phyloP scores from a whole-genome alignment of 1,284 basidiomycete species.

The Neonothopanus nambi region DNA sequence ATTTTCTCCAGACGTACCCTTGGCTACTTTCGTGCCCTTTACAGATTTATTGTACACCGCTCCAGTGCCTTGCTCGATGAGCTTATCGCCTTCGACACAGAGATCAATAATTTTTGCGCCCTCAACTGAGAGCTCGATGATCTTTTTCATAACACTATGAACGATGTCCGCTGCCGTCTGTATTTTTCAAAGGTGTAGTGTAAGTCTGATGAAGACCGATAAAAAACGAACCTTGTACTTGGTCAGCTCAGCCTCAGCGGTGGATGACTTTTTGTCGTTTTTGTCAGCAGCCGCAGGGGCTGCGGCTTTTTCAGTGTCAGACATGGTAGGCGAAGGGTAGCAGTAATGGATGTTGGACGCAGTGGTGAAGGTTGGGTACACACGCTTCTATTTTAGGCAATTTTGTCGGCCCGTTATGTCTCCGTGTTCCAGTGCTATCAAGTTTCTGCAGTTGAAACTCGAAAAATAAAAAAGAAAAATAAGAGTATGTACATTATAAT shows the following conservation, averaged over 20 bases:
- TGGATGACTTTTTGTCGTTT: constrained; percentile 52
- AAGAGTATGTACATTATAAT: constrained; percentile 1
- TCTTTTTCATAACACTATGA: constrained; percentile 82
- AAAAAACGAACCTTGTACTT: constrained; percentile 71
- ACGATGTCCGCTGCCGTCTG: constrained; percentile 91
- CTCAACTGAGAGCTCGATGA: constrained; percentile 74
- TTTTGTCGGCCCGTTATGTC: too few species aligned
- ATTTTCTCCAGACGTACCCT: constrained; percentile 57
- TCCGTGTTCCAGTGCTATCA: too few species aligned
- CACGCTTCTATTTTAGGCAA: too few species aligned
- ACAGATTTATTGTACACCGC: constrained; percentile 89
- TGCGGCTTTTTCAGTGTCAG: constrained; percentile 48
- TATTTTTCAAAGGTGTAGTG: constrained; percentile 13
- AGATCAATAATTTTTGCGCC: constrained; percentile 91
- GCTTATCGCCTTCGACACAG: constrained; percentile 89
- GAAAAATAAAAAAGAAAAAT: too few species aligned
- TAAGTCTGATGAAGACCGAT: not conserved
- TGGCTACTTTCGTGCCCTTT: constrained; percentile 84
- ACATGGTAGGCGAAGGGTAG: constrained; percentile 38
- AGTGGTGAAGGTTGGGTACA: too few species aligned
- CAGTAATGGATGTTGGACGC: too few species aligned
- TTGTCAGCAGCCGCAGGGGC: constrained; percentile 41
- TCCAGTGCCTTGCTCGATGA: constrained; percentile 83
- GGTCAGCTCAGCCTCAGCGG: constrained; percentile 68
- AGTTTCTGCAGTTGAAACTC: too few species aligned